Percentiles rank a stretch among this genome's conserved stretches.
phyloP scores from a whole-genome alignment of 306 rosid species.

The Albizia julibrissin region DNA sequence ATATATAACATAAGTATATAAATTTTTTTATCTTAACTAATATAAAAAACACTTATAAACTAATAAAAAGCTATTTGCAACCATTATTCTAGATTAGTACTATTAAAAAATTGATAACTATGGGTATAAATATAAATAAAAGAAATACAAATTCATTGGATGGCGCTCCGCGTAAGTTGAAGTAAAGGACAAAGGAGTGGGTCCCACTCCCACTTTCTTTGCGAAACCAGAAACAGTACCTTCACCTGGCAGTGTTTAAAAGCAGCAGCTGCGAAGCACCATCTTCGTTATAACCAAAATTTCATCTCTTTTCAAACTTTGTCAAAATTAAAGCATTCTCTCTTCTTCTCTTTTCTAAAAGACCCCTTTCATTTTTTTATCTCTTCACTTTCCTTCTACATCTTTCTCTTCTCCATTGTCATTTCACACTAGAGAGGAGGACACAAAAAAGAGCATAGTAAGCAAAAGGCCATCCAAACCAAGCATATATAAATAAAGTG shows the following conservation, averaged over 20 bases:
- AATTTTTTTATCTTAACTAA: no score
- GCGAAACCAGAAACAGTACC: neutral
- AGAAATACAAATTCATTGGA: conserved; percentile 5
- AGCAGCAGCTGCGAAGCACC: conserved; percentile 56
- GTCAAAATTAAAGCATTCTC: neutral
- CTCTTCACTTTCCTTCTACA: neutral
- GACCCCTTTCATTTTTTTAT: neutral
- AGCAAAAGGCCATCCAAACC: conserved; percentile 24
- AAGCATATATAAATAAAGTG: conserved; percentile 61
- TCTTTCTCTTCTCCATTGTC: conserved; percentile 1
- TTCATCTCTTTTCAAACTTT: neutral
- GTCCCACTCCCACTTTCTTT: conserved; percentile 45
- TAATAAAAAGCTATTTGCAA: no score
- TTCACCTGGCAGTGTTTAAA: conserved; percentile 45
- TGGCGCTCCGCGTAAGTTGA: conserved; percentile 29
- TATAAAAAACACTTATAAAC: no score
- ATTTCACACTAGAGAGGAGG: conserved; percentile 13
- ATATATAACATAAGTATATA: no score
- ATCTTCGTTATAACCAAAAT: conserved; percentile 24
- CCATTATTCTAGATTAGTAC: no score
- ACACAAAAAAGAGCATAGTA: no score
- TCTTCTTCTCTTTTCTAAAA: conserved; percentile 7
- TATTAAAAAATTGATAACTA: no score
- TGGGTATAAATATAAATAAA: neutral
- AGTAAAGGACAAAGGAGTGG: conserved; percentile 41